Conservation (phyloP, 306 rosid genomes). For the Malus asiatica region DNA sequence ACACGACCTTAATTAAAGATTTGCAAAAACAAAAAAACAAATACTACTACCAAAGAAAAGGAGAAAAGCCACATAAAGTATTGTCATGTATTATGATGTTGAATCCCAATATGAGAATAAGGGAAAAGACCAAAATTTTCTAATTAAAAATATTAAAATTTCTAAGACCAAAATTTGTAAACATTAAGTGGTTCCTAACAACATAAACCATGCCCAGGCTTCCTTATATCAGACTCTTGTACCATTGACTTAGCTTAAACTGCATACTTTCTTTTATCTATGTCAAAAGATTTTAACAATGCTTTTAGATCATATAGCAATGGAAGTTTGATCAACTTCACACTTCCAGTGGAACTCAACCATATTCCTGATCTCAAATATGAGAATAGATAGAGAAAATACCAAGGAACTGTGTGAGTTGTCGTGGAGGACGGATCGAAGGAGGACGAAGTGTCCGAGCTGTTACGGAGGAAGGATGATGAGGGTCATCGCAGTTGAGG, state of each 20-base stretch:
- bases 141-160: neutral
- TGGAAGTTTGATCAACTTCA: neutral
- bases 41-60: neutral
- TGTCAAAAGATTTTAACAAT: neutral
- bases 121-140: neutral
- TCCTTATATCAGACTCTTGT: neutral
- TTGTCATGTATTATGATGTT: neutral
- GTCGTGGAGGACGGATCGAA: too few species aligned
- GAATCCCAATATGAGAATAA: conserved; percentile 33
- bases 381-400: too few species aligned
- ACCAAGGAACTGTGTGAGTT: too few species aligned
- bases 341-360: neutral
- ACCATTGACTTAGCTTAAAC: neutral
- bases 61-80: neutral
- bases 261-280: neutral
- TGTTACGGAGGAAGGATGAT: too few species aligned
- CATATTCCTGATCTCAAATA: too few species aligned
- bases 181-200: neutral
- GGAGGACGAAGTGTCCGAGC: too few species aligned
- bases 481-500: too few species aligned
- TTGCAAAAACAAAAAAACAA: neutral
- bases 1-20: neutral
- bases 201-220: neutral
- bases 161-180: neutral
- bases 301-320: neutral